A percentile compares a stretch with the other conserved stretches of the same genome.
Evolutionary conservation across 371 early-diverging fungal species (phyloP).

Genomic region (Syncephalis fuscata): DNA sequence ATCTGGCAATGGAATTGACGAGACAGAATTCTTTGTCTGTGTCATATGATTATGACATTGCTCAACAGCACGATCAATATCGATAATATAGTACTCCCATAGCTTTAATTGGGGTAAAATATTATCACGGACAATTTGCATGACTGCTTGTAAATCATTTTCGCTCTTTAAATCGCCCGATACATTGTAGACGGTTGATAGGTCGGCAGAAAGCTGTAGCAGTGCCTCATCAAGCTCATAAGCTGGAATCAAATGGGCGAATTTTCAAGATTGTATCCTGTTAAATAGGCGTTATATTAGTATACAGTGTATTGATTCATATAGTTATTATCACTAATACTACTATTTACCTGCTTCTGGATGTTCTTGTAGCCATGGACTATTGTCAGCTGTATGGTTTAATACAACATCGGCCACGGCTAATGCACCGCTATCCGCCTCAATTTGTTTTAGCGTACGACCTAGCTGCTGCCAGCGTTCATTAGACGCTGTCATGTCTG

Average conservation of each 20-base stretch:
- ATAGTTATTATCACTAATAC: no score
- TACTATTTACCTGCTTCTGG: constrained; percentile 60
- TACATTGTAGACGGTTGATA: constrained; percentile 18
- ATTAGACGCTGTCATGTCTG: constrained; percentile 22
- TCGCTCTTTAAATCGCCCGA: constrained; percentile 31
- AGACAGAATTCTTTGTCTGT: constrained; percentile 7
- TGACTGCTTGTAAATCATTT: constrained; percentile 39
- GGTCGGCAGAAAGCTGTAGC: constrained; percentile 39
- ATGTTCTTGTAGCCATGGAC: constrained; percentile 76
- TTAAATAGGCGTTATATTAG: constrained; percentile 21
- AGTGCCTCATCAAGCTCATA: constrained; percentile 84
- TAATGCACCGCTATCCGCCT: constrained; percentile 47
- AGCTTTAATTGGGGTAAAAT: constrained; percentile 50
- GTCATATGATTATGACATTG: constrained; percentile 20
- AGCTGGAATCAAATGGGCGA: constrained; percentile 89
- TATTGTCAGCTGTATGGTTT: constrained; percentile 93
- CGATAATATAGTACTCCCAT: constrained; percentile 79
- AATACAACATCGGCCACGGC: constrained; percentile 89
- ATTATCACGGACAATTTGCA: constrained; percentile 34
- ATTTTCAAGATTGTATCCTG: constrained; percentile 76
- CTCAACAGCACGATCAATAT: constrained; percentile 25
- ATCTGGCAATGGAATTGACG: constrained; percentile 12
- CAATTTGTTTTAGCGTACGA: constrained; percentile 28
- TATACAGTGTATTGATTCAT: no score
- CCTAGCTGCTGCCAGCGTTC: constrained; percentile 36